phyloP scores from a whole-genome alignment of 148 eudicot genomes.

The Camellia granthamiana region DNA sequence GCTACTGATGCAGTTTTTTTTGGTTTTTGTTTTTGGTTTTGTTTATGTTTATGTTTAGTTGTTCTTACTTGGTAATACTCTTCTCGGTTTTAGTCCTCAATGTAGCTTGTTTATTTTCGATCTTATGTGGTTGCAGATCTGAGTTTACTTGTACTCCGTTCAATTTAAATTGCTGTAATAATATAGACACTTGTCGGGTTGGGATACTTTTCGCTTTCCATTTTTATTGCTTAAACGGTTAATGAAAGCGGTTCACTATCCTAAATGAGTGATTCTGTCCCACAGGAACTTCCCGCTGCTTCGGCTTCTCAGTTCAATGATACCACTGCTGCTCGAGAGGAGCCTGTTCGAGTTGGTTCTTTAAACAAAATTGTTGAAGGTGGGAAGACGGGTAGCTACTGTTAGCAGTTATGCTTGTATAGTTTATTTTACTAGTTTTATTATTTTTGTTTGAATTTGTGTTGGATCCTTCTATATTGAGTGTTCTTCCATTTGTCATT shows the following conservation, averaged over 20 bases:
- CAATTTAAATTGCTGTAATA: not conserved
- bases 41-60: not conserved
- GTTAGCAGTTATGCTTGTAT: not conserved
- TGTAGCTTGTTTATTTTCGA: not conserved
- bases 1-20: not conserved
- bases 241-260: not conserved
- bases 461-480: not conserved
- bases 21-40: not conserved
- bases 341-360: conserved; percentile 7
- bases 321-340: conserved; percentile 10
- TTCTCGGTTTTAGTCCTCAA: not conserved
- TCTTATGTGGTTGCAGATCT: not conserved
- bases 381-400: conserved; percentile 12
- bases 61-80: not conserved
- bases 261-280: not conserved
- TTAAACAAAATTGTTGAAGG: not conserved
- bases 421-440: not conserved
- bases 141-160: not conserved
- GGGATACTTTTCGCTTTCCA: not conserved
- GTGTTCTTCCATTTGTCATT: not conserved
- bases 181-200: not conserved
- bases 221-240: not conserved
- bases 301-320: conserved; percentile 2
- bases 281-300: conserved; percentile 19
- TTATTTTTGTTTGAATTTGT: not conserved